Base-by-base conservation (phyloP, 148 eudicot species). In the Fagopyrum tataricum region DNA sequence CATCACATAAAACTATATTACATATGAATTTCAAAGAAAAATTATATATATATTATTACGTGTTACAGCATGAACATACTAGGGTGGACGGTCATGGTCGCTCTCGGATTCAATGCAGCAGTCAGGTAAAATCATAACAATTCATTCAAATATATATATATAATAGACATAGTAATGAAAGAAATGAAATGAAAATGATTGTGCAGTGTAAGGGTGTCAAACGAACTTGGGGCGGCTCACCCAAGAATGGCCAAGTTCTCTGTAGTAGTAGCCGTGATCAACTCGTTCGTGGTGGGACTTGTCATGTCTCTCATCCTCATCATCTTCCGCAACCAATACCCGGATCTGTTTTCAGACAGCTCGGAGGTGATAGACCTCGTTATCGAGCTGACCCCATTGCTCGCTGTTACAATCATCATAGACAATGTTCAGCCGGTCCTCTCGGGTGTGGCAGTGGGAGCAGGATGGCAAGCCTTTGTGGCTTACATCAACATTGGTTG, bases 21-120 rank as follows among this genome's bases (percentile, higher is more conserved):
- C n/a, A n/a, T n/a, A n/a, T n/a, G n/a, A n/a, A n/a, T n/a, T n/a
- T n/a, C n/a, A n/a, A n/a, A n/a, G n/a, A n/a, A n/a, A n/a, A n/a
- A n/a, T n/a, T n/a, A n/a, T n/a, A n/a, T 46, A 31, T 31, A 31
- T 31, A 31, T 31, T 2, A 31, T 31, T 31, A 31, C 37, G 37
- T 31, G 37, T 14, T n/a, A 75, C 86, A 89, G 94, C 81, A 79
- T 73, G 74, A 87, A 80, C 70, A 47, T 90, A 59, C 51, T 83
- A 20, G 96, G 90, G 0, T 90, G 96, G 91, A 69, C 82, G 39
- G 0, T 59, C 2, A 83, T 76, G 83, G 70, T 76, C 7, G 82
- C 83, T 12, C 1, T 86, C 7, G 96, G 91, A 70, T 84, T 86
- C 70, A 80, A 84, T 68, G 85, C 82, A 73, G 88, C 88, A 7